Base-by-base conservation (phyloP, 1,284 basidiomycete genomes). In the Mrakiaceae sp. region DNA sequence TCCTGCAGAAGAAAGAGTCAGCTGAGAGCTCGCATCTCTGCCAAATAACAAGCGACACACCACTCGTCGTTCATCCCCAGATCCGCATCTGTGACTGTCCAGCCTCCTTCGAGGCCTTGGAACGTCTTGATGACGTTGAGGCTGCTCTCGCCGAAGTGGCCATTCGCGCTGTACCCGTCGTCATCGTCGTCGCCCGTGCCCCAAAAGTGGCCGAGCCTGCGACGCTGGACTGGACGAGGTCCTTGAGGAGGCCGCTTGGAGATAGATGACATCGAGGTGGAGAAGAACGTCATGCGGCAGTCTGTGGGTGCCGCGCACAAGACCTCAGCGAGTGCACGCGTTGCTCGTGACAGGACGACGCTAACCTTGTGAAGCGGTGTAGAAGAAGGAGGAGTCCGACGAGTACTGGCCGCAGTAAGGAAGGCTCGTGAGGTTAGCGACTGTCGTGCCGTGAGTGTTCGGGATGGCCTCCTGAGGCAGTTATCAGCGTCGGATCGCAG, bases 21-120 rank as follows among this genome's bases (percentile, higher is more conserved):
- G 27, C 27, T 27, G 27, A 27, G 27, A 27, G 90, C 42, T 55
- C 43, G 60, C 59, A 12, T 51, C 39, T 9, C 53, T 39, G 2
- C 11, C 27, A 3, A 62, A 5, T 6, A 61, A 42, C 56, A 61
- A 16, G 5, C 3, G 14, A 71, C 73, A 58, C 58, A 85, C 90
- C 88, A 86, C 75, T 93, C 84, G 67, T 96, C 98, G 73, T 94
- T 87, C 4, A 88, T 88, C 67, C 88, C 91, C 9, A 96, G 79
- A 74, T 97, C 91, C 11, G 91, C 92, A 76, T 98, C 95, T 2
- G 93, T 95, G 64, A 96, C 87, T 0, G 93, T 95, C 93, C 93
- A 96, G 47, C 83, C 79, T 7, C 87, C 87, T 47, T 83, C 79
- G 61, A 82, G 78, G 0, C 90, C 93, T 71, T 84, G 81, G 60